Conservation (phyloP, 768 basidiomycete genomes). For the Boletus bicolor region DNA sequence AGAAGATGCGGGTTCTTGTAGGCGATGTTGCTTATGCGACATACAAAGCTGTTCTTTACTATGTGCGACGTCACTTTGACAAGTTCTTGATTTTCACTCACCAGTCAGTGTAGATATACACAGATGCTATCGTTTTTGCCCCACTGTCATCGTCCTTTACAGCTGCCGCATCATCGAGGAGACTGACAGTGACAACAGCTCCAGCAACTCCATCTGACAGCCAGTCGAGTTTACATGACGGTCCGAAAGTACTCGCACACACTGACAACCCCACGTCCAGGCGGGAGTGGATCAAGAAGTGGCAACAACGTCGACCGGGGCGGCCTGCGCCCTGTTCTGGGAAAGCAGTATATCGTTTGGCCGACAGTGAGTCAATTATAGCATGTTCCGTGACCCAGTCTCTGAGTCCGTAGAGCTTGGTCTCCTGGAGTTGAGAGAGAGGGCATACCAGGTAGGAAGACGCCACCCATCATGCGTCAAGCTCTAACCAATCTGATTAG, state of each 20-base stretch:
- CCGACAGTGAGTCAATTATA: slow-evolving; percentile 62
- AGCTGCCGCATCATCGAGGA: slow-evolving; percentile 19
- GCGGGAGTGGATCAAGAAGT: slow-evolving; percentile 71
- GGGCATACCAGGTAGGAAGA: slow-evolving; percentile 52
- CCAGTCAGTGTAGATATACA: slow-evolving; percentile 60
- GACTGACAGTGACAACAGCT: slow-evolving; percentile 1
- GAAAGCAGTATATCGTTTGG: slow-evolving; percentile 79
- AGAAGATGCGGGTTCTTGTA: slow-evolving; percentile 51
- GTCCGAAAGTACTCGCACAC: slow-evolving; percentile 7
- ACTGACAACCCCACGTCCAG: slow-evolving; percentile 36
- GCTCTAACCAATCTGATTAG: slow-evolving; percentile 32
- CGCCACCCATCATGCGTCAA: background rate
- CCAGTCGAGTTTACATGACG: slow-evolving; percentile 32
- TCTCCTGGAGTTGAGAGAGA: slow-evolving; percentile 65
- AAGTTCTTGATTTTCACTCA: slow-evolving; percentile 5
- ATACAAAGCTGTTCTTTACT: slow-evolving; percentile 70
- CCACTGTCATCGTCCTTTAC: slow-evolving; percentile 74
- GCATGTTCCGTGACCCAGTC: background rate
- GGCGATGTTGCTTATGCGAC: slow-evolving; percentile 60
- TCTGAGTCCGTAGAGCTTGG: slow-evolving; percentile 53
- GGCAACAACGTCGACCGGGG: slow-evolving; percentile 58
- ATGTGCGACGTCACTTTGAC: slow-evolving; percentile 44
- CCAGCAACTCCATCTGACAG: slow-evolving; percentile 33
- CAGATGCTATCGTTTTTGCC: slow-evolving; percentile 79
- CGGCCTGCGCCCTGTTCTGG: slow-evolving; percentile 76